These are phyloP conservation scores for Ganoderma lucidum DNA, from an alignment of 1,284 basidiomycete genomes.

Conservation along the genomic window DNA sequence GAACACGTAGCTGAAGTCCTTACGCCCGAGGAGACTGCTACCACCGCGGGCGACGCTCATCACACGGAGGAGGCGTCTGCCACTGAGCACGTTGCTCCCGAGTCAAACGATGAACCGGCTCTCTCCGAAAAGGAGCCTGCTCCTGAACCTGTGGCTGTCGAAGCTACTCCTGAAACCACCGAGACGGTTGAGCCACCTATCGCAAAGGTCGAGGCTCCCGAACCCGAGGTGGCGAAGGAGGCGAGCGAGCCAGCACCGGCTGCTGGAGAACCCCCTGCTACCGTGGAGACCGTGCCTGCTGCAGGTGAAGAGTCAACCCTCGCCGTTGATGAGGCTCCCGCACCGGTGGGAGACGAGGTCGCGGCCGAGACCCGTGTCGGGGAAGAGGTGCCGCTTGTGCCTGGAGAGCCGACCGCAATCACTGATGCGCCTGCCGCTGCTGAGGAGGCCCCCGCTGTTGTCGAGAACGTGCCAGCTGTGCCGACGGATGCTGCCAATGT, in stretches of 20 bases:
- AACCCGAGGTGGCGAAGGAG: neutral
- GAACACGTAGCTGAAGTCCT: constrained; percentile 3
- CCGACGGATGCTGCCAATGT: constrained; percentile 1
- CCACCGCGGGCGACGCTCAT: neutral
- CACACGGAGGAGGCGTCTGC: constrained; percentile 10
- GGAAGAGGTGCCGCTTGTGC: constrained; percentile 25
- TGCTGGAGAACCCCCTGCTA: constrained; percentile 9
- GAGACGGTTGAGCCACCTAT: constrained; percentile 14
- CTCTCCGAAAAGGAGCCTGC: constrained; percentile 4
- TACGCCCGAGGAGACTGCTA: neutral
- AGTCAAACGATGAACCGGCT: neutral
- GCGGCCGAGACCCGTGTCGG: constrained; percentile 4
- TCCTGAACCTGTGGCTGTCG: constrained; percentile 12
- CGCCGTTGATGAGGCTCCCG: constrained; percentile 22
- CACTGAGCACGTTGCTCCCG: neutral
- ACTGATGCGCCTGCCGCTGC: constrained; percentile 6
- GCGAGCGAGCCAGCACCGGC: neutral
- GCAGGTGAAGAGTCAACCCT: constrained; percentile 20
- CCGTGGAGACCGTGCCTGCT: constrained; percentile 12
- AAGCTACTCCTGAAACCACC: constrained; percentile 2
- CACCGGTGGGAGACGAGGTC: constrained; percentile 4
- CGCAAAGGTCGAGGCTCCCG: constrained; percentile 13
- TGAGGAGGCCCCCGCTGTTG: constrained; percentile 14
- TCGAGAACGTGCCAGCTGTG: neutral
- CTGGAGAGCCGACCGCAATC: constrained; percentile 14